Evolutionary conservation across 768 basidiomycete genomes (phyloP), one percentile per base, ranked within the genome.

Genomic region (Jaapia argillacea): DNA sequence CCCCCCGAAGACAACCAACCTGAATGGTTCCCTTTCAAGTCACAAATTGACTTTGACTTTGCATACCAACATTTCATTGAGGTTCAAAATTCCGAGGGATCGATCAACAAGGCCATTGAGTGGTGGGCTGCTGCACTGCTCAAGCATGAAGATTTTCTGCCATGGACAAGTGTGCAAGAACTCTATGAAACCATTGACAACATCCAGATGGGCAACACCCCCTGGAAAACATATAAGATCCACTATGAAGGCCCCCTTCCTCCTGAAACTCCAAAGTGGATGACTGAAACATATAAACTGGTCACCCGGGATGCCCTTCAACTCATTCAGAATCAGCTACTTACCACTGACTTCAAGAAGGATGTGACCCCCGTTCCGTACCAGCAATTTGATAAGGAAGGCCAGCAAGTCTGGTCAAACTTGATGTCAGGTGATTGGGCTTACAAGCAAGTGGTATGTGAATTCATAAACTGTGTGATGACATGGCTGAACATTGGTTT

Each of bases 351-450:
- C 41, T 42, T 42, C 27, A 20, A 26, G 7, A 24, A 24, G 10
- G 21, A 42, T 12, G 6, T 42, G 6, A 24, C 24, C 20, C 27
- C 24, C 27, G 41, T 24, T 7, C 12, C 24, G 20, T 42, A 42
- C 27, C 25, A 22, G 18, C 21, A 42, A 6, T 42, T 42, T 25
- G 41, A 28, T 28, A 10, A 42, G 25, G 14, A 42, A 14, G 12
- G 20, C 6, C 21, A 25, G 20, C 41, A 20, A 22, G 13, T 12
- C 13, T 42, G 20, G 7, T 10, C 6, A 20, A 20, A 42, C 27
- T 22, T 42, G 10, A 42, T 42, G 41, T 42, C 25, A 6, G 41
- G 41, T 10, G 41, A 42, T 13, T 42, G 41, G 41, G 18, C 21
- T 28, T 42, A 24, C 21, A 33, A 33, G 28, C 28, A 33, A 16